These are phyloP conservation scores for Neurospora crassa DNA, from an alignment of 2,329 filamentous ascomycete species.

Conservation along the genomic window DNA sequence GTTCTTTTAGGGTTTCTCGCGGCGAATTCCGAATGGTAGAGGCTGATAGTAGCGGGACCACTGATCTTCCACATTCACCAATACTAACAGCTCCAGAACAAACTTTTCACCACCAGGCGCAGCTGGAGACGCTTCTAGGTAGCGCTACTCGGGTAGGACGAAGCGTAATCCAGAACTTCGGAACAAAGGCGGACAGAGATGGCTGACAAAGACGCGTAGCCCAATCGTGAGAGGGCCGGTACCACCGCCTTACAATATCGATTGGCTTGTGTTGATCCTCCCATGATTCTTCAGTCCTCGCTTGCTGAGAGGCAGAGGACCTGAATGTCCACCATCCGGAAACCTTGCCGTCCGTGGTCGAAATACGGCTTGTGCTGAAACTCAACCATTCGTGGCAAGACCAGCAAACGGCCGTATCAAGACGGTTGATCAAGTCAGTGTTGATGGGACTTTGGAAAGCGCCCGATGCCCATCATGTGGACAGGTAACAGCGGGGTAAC, in stretches of 20 bases:
- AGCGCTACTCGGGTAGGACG: not conserved
- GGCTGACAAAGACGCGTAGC: not conserved
- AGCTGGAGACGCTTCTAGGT: not conserved
- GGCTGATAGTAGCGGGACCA: not conserved
- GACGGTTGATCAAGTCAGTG: not conserved
- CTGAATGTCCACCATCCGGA: not conserved
- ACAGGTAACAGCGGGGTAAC: not conserved
- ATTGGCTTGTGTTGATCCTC: not conserved
- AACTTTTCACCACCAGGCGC: not conserved
- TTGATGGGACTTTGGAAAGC: not conserved
- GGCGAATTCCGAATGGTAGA: not conserved
- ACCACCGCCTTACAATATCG: not conserved
- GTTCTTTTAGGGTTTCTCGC: not conserved
- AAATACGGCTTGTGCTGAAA: not conserved
- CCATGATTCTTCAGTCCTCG: not conserved
- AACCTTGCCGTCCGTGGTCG: not conserved
- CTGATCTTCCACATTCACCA: not conserved
- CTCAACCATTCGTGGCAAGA: not conserved
- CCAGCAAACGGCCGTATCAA: not conserved
- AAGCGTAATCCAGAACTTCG: not conserved
- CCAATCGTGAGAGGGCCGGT: not conserved
- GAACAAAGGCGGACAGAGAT: not conserved
- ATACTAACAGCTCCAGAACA: not conserved
- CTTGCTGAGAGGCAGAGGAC: not conserved
- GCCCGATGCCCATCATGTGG: not conserved